Conservation (phyloP, 495 filamentous ascomycete genomes). For the Penicillium cataractarum region DNA sequence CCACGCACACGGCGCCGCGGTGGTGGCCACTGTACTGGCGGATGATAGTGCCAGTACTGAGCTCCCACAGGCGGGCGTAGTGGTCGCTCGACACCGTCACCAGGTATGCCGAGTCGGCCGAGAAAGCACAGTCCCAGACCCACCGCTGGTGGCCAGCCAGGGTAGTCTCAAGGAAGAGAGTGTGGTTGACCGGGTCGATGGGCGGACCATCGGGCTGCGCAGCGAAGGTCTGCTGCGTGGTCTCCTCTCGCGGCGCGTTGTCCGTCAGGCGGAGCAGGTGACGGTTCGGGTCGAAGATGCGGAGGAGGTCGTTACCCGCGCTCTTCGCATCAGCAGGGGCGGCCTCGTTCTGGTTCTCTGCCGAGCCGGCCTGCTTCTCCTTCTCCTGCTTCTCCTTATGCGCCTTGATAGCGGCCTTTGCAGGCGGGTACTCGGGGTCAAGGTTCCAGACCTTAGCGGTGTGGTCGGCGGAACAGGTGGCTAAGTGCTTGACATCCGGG, state of each 20-base stretch:
- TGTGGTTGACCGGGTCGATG: slow-evolving; percentile 47
- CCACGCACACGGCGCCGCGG: slow-evolving; percentile 92
- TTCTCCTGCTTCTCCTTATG: slow-evolving; percentile 32
- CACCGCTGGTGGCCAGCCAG: slow-evolving; percentile 94
- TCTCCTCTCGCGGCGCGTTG: slow-evolving; percentile 28
- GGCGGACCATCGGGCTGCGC: slow-evolving; percentile 50
- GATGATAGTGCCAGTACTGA: slow-evolving; percentile 82
- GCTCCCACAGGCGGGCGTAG: slow-evolving; percentile 95
- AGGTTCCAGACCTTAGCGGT: slow-evolving; percentile 98
- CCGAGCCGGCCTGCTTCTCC: slow-evolving; percentile 20
- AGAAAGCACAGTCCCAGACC: slow-evolving; percentile 99
- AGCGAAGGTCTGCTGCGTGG: slow-evolving; percentile 43
- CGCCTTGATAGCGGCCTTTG: slow-evolving; percentile 45
- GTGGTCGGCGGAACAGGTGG: slow-evolving; percentile 96
- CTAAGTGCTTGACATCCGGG: slow-evolving; percentile 94
- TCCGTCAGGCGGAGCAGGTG: slow-evolving; percentile 33
- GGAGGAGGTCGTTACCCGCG: slow-evolving; percentile 29
- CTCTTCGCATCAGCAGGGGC: slow-evolving; percentile 23
- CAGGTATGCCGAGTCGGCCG: slow-evolving; percentile 92
- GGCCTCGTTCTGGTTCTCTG: slow-evolving; percentile 21
- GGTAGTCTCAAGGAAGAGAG: slow-evolving; percentile 84
- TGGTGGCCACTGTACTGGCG: slow-evolving; percentile 98
- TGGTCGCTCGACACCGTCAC: slow-evolving; percentile 99
- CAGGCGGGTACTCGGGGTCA: slow-evolving; percentile 55
- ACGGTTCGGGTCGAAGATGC: slow-evolving; percentile 33